Percentiles rank a stretch among this genome's conserved stretches.
Evolutionary conservation across 495 filamentous ascomycete species (phyloP).

Genomic region (Aeminium ludgeri): DNA sequence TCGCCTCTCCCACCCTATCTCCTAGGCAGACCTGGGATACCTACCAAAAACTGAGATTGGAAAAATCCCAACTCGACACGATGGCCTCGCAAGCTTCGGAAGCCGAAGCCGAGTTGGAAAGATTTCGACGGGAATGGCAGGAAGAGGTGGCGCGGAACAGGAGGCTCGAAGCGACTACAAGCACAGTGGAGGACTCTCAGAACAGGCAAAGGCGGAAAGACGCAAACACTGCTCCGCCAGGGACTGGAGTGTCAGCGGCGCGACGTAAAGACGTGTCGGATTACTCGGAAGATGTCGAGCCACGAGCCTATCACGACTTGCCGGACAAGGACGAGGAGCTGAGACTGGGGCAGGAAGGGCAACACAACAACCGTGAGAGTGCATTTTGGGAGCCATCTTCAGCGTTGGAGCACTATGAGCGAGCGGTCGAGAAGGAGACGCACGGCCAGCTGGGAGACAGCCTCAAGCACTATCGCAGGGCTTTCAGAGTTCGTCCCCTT

Average conservation of each 20-base stretch:
- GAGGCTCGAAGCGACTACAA: constrained; percentile 10
- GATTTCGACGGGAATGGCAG: constrained; percentile 66
- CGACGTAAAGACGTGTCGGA: constrained; percentile 14
- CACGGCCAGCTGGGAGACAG: constrained; percentile 81
- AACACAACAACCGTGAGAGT: constrained; percentile 4
- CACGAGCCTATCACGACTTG: constrained; percentile 30
- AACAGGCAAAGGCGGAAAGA: not conserved
- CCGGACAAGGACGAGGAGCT: constrained; percentile 28
- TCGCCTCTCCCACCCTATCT: no score
- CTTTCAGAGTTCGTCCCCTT: constrained; percentile 48
- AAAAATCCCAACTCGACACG: no score
- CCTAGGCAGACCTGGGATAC: no score
- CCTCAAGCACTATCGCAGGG: constrained; percentile 71
- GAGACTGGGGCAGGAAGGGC: constrained; percentile 28
- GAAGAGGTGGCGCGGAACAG: constrained; percentile 51
- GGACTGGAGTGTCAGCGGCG: constrained; percentile 7
- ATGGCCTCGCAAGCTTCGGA: constrained; percentile 1
- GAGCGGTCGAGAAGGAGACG: constrained; percentile 72
- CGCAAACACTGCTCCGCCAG: not conserved
- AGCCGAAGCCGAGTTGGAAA: constrained; percentile 55
- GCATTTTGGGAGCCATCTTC: constrained; percentile 42
- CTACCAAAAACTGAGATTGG: no score
- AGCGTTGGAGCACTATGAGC: constrained; percentile 84
- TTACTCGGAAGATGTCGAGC: constrained; percentile 25
- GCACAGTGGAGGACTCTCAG: not conserved